Evolutionary conservation across 108 stramenopile species (phyloP), one percentile per base, ranked within the genome.

Genomic region (Chaetoceros muelleri): DNA sequence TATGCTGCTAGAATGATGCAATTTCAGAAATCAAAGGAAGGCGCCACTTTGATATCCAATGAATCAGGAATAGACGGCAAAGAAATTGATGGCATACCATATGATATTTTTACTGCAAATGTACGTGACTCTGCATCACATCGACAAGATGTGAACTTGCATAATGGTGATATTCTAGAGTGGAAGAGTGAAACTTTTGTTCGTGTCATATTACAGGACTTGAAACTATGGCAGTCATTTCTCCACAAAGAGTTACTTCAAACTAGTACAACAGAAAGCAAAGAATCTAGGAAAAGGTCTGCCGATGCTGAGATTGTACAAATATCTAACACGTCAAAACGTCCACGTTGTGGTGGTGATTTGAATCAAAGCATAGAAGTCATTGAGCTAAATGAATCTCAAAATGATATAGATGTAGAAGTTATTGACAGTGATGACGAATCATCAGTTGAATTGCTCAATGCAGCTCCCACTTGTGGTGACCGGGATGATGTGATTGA

Each of bases 91-190:
- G n/a, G n/a, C 13, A n/a, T 44, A 23, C 25, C 53, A 22, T 62
- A 54, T 30, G n/a, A 46, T 17, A 20, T 53, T 18, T 62, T 62
- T 46, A 44, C 21, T 34, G 3, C 30, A 25, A 62, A 62, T 26
- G 53, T 34, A 21, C 17, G 19, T 20, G 5, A 22, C 27, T 48
- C n/a, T 7, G 30, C 23, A 17, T 3, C 28, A 40, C n/a, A 57
- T 25, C 2, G 17, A 48, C 18, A 59, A 18, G 22, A 45, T 25
- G n/a, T 24, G 2, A 48, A 59, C 10, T 13, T 27, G 21, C 13
- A 24, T 22, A 25, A 26, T 24, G 24, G n/a, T 13, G 25, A 45
- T 8, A 18, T 27, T 3, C 46, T 22, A 8, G 34, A 40, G 13
- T 40, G 34, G 34, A 5, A 40, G 13, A 10, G 8, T 40, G 34